Conservation (phyloP, 371 early-diverging fungal genomes). For the Circinella minor region DNA sequence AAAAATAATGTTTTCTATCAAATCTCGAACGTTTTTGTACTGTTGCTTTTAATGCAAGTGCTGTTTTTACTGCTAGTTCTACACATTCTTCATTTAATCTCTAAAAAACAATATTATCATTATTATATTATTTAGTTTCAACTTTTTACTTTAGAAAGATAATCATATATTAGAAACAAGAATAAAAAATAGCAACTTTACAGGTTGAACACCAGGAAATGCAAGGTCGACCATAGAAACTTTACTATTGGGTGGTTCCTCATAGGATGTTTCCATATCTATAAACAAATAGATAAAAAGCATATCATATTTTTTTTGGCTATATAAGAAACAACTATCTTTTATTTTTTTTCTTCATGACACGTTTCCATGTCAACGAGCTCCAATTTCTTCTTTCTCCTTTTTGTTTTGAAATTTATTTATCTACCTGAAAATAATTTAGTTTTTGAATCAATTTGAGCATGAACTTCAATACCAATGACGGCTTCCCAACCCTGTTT, state of each 20-base stretch:
- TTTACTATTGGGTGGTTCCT: conserved; percentile 72
- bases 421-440: conserved; percentile 84
- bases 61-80: conserved; percentile 72
- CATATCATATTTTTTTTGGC: no score
- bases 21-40: conserved; percentile 75
- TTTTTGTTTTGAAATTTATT: no score
- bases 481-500: conserved; percentile 69
- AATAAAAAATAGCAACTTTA: neutral
- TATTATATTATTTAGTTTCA: no score
- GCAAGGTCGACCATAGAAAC: conserved; percentile 82
- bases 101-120: conserved; percentile 27
- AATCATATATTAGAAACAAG: neutral
- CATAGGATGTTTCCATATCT: conserved; percentile 59
- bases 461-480: conserved; percentile 93
- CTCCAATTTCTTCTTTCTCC: neutral
- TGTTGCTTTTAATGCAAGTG: conserved; percentile 71
- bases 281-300: neutral
- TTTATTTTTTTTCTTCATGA: neutral
- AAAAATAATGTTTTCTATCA: conserved; percentile 95
- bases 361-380: conserved; percentile 8
- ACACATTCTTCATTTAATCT: conserved; percentile 76
- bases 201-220: conserved; percentile 79
- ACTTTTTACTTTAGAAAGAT: no score
- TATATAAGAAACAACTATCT: neutral
- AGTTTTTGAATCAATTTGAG: conserved; percentile 73